A percentile compares a stretch with the other conserved stretches of the same genome.
Conservation (phyloP, 352 stramenopile species). For the Phytophthora ramorum region DNA sequence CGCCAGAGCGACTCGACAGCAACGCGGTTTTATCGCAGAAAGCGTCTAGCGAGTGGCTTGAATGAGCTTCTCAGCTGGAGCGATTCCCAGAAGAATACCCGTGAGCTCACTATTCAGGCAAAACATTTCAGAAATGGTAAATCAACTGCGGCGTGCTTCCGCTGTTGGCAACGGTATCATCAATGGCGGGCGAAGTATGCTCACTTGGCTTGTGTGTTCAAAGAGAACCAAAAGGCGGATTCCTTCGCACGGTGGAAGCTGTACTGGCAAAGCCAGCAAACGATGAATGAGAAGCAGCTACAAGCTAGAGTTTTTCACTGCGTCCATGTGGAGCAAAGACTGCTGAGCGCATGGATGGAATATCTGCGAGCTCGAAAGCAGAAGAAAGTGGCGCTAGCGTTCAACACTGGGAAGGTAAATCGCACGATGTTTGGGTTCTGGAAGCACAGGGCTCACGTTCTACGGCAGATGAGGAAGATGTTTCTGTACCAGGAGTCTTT, state of each 20-base stretch:
- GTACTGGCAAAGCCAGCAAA: slow-evolving; percentile 23
- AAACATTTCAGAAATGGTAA: slow-evolving; percentile 3
- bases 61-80: slow-evolving; percentile 13
- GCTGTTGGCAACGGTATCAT: slow-evolving; percentile 31
- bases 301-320: slow-evolving; percentile 37
- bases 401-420: slow-evolving; percentile 15
- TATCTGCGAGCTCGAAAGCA: slow-evolving; percentile 15
- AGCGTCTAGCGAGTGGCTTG: slow-evolving; percentile 13
- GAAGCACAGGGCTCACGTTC: slow-evolving; percentile 34
- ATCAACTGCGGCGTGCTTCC: slow-evolving; percentile 11
- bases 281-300: slow-evolving; percentile 10
- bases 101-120: slow-evolving; percentile 7
- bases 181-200: slow-evolving; percentile 33
- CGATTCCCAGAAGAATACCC: background rate
- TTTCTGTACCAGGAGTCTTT: slow-evolving; percentile 46
- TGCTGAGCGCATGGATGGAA: slow-evolving; percentile 9
- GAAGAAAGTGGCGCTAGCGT: slow-evolving; percentile 10
- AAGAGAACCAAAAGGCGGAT: slow-evolving; percentile 33
- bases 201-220: slow-evolving; percentile 35
- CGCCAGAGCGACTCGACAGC: slow-evolving; percentile 1
- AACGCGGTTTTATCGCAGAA: slow-evolving; percentile 10
- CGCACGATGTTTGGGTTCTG: slow-evolving; percentile 21
- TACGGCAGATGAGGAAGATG: slow-evolving; percentile 47
- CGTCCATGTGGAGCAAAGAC: slow-evolving; percentile 17
- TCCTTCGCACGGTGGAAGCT: slow-evolving; percentile 41